These are phyloP conservation scores for Vicia villosa DNA, from an alignment of 306 rosid species.

Conservation along the genomic window DNA sequence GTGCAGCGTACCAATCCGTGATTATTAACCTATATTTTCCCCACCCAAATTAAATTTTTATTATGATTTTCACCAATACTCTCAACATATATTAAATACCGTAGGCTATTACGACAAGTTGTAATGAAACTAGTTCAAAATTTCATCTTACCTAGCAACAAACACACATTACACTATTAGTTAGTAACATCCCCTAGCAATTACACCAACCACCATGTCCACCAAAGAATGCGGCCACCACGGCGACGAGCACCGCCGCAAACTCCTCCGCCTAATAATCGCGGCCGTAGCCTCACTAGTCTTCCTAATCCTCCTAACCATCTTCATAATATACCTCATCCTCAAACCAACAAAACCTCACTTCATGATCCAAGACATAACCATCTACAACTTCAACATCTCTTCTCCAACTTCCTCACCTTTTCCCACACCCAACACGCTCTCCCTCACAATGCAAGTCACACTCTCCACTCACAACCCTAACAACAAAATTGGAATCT, in stretches of 20 bases:
- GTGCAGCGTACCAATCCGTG: not conserved
- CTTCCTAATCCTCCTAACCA: conserved; percentile 35
- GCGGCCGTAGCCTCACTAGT: conserved; percentile 4
- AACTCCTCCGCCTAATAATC: conserved; percentile 39
- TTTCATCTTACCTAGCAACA: not conserved
- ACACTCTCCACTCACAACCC: conserved; percentile 66
- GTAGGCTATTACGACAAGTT: too few relatives aligned
- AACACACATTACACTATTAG: not conserved
- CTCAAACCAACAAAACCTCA: conserved; percentile 64
- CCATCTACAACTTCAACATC: conserved; percentile 60
- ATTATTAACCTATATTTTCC: not conserved
- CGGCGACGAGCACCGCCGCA: not conserved
- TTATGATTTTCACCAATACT: not conserved
- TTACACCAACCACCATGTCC: conserved; percentile 44
- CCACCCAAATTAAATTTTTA: not conserved
- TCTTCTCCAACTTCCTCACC: conserved; percentile 31
- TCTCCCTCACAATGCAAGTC: conserved; percentile 53
- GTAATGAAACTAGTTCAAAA: too few relatives aligned
- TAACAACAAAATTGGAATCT: conserved; percentile 59
- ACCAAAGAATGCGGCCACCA: conserved; percentile 57
- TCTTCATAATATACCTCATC: conserved; percentile 60
- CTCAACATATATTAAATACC: not conserved
- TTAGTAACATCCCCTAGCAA: not conserved
- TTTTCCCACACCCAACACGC: conserved; percentile 38
- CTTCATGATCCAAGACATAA: conserved; percentile 70